Evolutionary conservation across 495 filamentous ascomycete genomes (phyloP), one percentile per base, ranked within the genome.

Genomic region (Diplogelasinospora grovesii): DNA sequence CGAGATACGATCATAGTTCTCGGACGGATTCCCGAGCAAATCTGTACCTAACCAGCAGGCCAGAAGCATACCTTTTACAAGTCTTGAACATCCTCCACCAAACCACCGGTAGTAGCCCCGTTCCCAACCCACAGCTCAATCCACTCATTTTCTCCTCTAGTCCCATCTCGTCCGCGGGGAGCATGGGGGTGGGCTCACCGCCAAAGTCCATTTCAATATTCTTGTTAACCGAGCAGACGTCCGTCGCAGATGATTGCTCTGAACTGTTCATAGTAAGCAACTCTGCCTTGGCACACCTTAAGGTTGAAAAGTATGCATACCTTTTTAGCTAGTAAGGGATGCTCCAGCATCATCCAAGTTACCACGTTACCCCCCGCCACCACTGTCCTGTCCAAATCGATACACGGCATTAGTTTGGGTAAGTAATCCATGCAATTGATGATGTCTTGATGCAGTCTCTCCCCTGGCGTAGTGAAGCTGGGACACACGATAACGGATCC

Each of bases 401-500:
- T 32, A 15, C 46, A 48, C 8, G 57, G 48, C 9, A 53, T 21
- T n/a, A n/a, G n/a, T 1, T 35, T 21, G 23, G 50, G 26, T 1
- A 60, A 46, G 22, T 50, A 43, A 3, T 58, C 39, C 35, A 59
- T 43, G 42, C 57, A 57, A 25, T 47, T 50, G 11, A 54, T 47
- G 3, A 63, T 43, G 30, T 63, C 60, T 5, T 54, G 25, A 14
- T 60, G 55, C 6, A 52, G 46, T 10, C 42, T 28, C 6, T 50
- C 52, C 5, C 50, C 53, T 48, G 1, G 56, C 59, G 1, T n/a
- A n/a, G 54, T 52, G 21, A 58, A 54, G 26, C 60, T 60, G 3
- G 59, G 59, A 21, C 35, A 23, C 8, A 63, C 46, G 5, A 63
- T 48, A 21, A 63, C 36, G 18, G 60, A 60, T n/a, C 59, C 59